These are phyloP conservation scores for Scenedesmus sp. DNA, from an alignment of 163 green algal species.

Conservation along the genomic window DNA sequence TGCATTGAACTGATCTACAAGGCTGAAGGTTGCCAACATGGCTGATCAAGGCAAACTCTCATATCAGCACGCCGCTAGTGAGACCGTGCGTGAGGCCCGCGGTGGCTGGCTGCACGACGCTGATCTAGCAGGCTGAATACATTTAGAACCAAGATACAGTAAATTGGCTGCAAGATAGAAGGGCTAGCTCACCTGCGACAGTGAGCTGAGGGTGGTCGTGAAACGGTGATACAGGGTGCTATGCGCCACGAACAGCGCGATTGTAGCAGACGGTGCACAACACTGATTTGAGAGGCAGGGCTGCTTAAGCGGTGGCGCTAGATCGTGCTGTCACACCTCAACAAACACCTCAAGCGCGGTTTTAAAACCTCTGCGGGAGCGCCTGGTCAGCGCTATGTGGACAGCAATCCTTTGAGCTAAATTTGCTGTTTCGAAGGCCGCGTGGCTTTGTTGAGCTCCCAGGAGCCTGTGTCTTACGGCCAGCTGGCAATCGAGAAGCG, in stretches of 20 bases:
- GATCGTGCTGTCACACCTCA: constrained; percentile 15
- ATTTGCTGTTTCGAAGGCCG: too few relatives aligned
- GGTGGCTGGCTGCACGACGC: neutral
- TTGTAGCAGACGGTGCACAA: neutral
- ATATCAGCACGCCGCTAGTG: neutral
- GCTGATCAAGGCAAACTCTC: neutral
- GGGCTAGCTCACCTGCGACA: neutral
- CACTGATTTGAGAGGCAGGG: neutral
- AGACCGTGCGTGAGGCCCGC: neutral
- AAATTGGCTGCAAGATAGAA: neutral
- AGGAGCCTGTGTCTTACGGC: neutral
- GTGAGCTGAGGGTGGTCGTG: constrained; percentile 3
- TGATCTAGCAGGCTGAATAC: neutral
- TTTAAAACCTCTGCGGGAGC: neutral
- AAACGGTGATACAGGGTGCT: neutral
- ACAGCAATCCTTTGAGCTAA: neutral
- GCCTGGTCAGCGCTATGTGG: neutral
- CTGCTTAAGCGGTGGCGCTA: neutral
- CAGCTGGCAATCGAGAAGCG: neutral
- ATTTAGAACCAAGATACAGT: neutral
- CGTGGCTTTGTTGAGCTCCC: neutral
- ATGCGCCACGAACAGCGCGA: neutral
- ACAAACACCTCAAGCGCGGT: constrained; percentile 4
- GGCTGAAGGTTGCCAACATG: neutral
- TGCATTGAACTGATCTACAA: neutral